Base-by-base conservation (phyloP, 768 basidiomycete species). In the Steccherinum ochraceum region DNA sequence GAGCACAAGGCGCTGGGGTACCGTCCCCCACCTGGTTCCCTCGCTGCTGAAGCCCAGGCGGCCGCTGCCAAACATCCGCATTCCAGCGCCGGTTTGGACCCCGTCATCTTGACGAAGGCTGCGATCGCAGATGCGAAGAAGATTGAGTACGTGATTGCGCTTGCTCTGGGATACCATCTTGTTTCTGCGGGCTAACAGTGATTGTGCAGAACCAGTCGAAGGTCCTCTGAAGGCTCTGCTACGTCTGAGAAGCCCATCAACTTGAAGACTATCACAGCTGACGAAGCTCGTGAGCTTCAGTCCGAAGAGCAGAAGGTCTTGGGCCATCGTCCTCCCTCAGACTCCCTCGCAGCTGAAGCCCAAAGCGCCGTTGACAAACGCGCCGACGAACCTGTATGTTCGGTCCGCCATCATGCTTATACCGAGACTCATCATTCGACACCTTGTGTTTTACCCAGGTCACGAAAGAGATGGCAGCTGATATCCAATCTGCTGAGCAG, bases 1-100 rank as follows among this genome's bases (percentile, higher is more conserved):
- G 69, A 70, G 51, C 69, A 69, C 60, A 65, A 64, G 40, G 64
- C 65, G 0, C 57, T 71, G 16, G 69, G 69, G 3, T 69, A 67
- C 52, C 65, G 64, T 3, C 69, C 69, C 1, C 68, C 68, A 12
- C 54, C 63, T 12, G 68, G 64, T 26, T 68, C 67, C 20, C 62
- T 69, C 24, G 69, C 69, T 3, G 64, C 68, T 3, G 52, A 64
- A 19, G 68, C 68, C 2, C 69, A 70, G 50, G 50, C 63, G 7
- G 65, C 61, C 12, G 67, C 69, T 5, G 61, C 69, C 1, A 66
- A 64, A 47, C 67, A 69, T 50, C 67, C 61, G 3, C 46, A 54
- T 23, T 53, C 56, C 4, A 51, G 40, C 40, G 52, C 50, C 1
- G 53, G 58, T 7, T 18, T 57, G 10, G 61, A 58, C 13, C 23